Conservation (phyloP, 129 eudicot species). For the Heracleum sosnowskyi region DNA sequence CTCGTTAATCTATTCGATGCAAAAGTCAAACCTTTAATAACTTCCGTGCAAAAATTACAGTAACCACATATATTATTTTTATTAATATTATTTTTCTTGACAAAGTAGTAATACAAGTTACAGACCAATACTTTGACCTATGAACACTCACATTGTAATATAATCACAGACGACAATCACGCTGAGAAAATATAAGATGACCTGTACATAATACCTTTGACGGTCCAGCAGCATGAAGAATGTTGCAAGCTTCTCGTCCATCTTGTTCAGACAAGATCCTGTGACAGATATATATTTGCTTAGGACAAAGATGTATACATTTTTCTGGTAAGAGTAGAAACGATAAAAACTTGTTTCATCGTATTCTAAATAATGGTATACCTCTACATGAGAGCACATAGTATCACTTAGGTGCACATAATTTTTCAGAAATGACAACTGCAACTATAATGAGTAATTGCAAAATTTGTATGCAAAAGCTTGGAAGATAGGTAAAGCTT, state of each 20-base stretch:
- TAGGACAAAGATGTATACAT: conserved; percentile 1
- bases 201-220: conserved; percentile 46
- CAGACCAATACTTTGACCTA: background rate
- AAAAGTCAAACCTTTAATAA: background rate
- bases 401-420: background rate
- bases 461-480: background rate
- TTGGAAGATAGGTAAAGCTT: background rate
- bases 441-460: background rate
- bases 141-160: background rate
- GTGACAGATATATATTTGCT: conserved; percentile 19
- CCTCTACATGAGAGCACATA: background rate
- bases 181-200: background rate
- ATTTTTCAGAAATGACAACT: background rate
- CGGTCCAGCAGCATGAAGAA: conserved; percentile 97
- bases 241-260: conserved; percentile 88
- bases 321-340: background rate
- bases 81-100: background rate
- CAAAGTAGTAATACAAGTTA: background rate
- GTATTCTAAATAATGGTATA: background rate
- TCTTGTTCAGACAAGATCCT: conserved; percentile 87
- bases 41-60: background rate
- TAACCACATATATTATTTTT: no score
- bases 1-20: background rate
- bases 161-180: background rate
- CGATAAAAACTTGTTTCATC: background rate